These are phyloP conservation scores for Dianthus caryophyllus DNA, from an alignment of 148 eudicot species.

Conservation along the genomic window DNA sequence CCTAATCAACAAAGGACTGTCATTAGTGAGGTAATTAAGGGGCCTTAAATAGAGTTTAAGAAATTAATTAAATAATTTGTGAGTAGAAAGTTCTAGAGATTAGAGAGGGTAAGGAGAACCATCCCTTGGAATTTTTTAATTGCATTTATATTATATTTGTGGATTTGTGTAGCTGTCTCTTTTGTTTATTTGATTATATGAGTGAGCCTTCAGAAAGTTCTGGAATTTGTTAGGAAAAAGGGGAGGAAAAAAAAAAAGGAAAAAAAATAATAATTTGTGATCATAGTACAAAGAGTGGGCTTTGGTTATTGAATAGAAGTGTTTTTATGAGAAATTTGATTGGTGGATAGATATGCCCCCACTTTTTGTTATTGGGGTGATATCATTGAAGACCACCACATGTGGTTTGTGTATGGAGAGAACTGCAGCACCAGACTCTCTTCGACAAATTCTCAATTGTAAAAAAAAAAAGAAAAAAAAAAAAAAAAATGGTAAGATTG, in stretches of 20 bases:
- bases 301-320: not conserved
- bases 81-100: conserved; percentile 36
- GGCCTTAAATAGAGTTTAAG: conserved; percentile 22
- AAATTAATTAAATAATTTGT: not conserved
- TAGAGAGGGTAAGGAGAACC: conserved; percentile 13
- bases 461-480: no score
- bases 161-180: conserved; percentile 28
- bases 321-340: conserved; percentile 19
- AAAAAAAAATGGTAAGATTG: no score
- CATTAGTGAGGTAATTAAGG: conserved; percentile 8
- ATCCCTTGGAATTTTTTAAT: conserved; percentile 11
- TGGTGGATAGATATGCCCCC: conserved; percentile 25
- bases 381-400: conserved; percentile 12
- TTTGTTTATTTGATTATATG: not conserved
- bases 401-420: conserved; percentile 21
- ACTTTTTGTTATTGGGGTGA: conserved; percentile 16
- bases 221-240: conserved; percentile 26
- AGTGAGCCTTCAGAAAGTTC: conserved; percentile 32
- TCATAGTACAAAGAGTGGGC: conserved; percentile 9
- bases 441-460: not conserved
- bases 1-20: conserved; percentile 2
- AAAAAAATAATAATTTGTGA: not conserved
- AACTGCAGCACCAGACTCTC: not conserved
- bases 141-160: conserved; percentile 15
- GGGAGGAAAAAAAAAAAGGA: not conserved